Conservation (phyloP, 148 eudicot species). For the Cornus kousa region DNA sequence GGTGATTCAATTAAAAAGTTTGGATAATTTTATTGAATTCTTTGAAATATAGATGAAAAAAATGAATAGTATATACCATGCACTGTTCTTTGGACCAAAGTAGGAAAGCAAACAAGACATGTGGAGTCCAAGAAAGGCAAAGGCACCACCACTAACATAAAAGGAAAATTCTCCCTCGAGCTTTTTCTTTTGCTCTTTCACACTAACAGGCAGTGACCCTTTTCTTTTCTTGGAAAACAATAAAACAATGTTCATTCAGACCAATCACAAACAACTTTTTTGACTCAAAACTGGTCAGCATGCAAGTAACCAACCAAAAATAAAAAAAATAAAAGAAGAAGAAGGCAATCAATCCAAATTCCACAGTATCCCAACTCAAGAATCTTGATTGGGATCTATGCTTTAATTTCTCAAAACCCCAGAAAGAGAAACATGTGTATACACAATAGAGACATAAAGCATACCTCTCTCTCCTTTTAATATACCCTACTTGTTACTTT, state of each 20-base stretch:
- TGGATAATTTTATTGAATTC: neutral
- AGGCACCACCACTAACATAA: slow-evolving; percentile 14
- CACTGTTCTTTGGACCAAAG: slow-evolving; percentile 9
- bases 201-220: neutral
- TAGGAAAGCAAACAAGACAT: neutral
- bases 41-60: neutral
- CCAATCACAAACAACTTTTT: slow-evolving; percentile 18
- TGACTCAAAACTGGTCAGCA: slow-evolving; percentile 4
- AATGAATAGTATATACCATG: neutral
- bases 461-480: neutral
- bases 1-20: slow-evolving; percentile 1
- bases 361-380: slow-evolving; percentile 2
- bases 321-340: too few species aligned
- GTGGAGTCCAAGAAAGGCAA: slow-evolving; percentile 22
- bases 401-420: slow-evolving; percentile 21
- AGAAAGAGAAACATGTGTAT: slow-evolving; percentile 9
- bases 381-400: slow-evolving; percentile 26
- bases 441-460: neutral
- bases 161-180: slow-evolving; percentile 13
- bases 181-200: slow-evolving; percentile 19
- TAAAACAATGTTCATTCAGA: slow-evolving; percentile 5
- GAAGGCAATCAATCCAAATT: neutral
- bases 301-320: neutral
- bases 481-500: neutral
- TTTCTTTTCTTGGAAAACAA: slow-evolving; percentile 25